A percentile compares a stretch with the other conserved stretches of the same genome.
Conservation (phyloP, 2,329 filamentous ascomycete species). For the Phyllosticta paracitricarpa region DNA sequence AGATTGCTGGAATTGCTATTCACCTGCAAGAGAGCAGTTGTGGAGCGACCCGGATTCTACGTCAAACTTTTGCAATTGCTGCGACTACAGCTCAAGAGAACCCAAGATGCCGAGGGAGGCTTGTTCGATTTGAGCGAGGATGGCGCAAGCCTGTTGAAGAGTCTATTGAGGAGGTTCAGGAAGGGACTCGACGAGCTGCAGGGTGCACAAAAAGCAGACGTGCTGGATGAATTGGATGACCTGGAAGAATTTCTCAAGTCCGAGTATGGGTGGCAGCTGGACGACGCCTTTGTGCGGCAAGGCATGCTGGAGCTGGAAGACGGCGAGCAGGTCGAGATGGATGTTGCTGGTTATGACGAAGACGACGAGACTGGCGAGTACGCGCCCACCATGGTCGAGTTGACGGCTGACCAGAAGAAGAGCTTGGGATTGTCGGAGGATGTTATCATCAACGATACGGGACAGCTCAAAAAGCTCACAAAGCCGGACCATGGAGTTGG, state of each 20-base stretch:
- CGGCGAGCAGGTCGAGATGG: slow-evolving; percentile 52
- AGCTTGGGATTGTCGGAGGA: slow-evolving; percentile 22
- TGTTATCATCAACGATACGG: slow-evolving; percentile 11
- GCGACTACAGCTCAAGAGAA: slow-evolving; percentile 44
- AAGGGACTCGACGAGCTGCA: slow-evolving; percentile 40
- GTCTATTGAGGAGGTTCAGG: slow-evolving; percentile 44
- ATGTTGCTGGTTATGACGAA: slow-evolving; percentile 43
- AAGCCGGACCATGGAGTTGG: slow-evolving; percentile 5
- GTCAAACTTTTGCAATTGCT: slow-evolving; percentile 41
- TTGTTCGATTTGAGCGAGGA: slow-evolving; percentile 49
- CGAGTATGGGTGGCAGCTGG: slow-evolving; percentile 50
- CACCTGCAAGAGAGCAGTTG: slow-evolving; percentile 45
- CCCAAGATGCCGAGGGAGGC: slow-evolving; percentile 49
- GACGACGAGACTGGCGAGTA: slow-evolving; percentile 57
- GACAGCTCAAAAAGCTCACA: slow-evolving; percentile 28
- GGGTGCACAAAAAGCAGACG: slow-evolving; percentile 30
- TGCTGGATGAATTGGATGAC: slow-evolving; percentile 45
- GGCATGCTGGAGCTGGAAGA: slow-evolving; percentile 54
- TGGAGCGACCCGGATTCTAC: slow-evolving; percentile 41
- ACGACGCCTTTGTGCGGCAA: slow-evolving; percentile 42
- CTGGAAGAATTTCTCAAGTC: slow-evolving; percentile 45
- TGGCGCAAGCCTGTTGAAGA: slow-evolving; percentile 42
- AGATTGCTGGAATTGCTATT: slow-evolving; percentile 46
- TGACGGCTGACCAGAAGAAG: slow-evolving; percentile 34
- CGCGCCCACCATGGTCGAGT: slow-evolving; percentile 51